Evolutionary conservation across 176 grass and related monocot species (phyloP).

Genomic region (Zoysia pacifica): DNA sequence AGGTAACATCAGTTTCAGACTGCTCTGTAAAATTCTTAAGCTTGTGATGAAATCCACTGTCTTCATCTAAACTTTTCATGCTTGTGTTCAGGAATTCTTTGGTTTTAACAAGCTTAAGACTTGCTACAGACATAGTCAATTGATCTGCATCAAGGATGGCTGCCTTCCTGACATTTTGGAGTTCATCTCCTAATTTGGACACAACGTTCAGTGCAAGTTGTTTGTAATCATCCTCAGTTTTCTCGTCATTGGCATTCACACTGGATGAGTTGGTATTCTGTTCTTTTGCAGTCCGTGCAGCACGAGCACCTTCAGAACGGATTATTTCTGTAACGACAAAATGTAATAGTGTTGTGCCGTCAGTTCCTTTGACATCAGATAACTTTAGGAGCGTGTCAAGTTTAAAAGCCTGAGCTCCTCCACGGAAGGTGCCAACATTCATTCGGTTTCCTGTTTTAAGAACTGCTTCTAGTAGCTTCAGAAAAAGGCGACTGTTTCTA

Average conservation of each 20-base stretch:
- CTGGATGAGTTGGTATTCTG: conserved; percentile 33
- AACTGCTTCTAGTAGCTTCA: conserved; percentile 90
- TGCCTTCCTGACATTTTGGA: conserved; percentile 77
- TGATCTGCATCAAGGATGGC: conserved; percentile 70
- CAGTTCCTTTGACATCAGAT: conserved; percentile 77
- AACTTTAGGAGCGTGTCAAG: conserved; percentile 88
- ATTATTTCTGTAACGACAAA: conserved; percentile 85
- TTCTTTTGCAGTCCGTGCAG: conserved; percentile 54
- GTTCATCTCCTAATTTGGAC: conserved; percentile 66
- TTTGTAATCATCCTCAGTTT: conserved; percentile 62
- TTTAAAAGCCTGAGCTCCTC: conserved; percentile 83
- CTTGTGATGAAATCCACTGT: conserved; percentile 67
- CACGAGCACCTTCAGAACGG: conserved; percentile 70
- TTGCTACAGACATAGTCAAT: conserved; percentile 58
- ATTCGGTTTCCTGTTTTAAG: conserved; percentile 90
- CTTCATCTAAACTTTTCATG: conserved; percentile 69
- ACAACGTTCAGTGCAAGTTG: conserved; percentile 71
- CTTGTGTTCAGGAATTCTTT: conserved; percentile 73
- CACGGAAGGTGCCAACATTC: conserved; percentile 87
- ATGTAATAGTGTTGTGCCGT: conserved; percentile 86
- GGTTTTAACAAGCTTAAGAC: conserved; percentile 65
- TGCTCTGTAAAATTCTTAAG: conserved; percentile 63
- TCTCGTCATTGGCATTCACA: conserved; percentile 35
- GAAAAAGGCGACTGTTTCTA: conserved; percentile 69
- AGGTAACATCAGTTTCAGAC: conserved; percentile 52